Percentiles rank a stretch among this genome's conserved stretches.
phyloP scores from a whole-genome alignment of 2,329 filamentous ascomycete species.

The Diatrype stigma region DNA sequence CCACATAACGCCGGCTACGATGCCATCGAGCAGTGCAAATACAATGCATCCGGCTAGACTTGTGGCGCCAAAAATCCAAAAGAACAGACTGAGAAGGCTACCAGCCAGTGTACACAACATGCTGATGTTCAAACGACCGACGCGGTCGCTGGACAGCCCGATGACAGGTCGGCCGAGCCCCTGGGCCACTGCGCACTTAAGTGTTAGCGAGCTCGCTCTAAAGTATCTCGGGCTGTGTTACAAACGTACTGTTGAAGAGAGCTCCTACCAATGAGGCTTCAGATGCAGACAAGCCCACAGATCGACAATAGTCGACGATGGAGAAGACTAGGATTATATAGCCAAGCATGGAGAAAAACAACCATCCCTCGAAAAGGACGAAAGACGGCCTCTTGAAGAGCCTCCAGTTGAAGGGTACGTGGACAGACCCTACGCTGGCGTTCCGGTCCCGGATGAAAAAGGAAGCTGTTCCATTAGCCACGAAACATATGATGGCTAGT shows the following conservation, averaged over 20 bases:
- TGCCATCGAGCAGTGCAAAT: slow-evolving; percentile 63
- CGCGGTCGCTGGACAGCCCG: slow-evolving; percentile 65
- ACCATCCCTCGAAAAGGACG: slow-evolving; percentile 61
- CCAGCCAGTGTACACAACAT: slow-evolving; percentile 59
- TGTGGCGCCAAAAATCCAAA: slow-evolving; percentile 69
- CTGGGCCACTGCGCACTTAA: slow-evolving; percentile 42
- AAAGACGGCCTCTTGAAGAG: slow-evolving; percentile 62
- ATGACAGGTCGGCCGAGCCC: slow-evolving; percentile 67
- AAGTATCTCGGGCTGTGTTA: slow-evolving; percentile 15
- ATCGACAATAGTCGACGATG: slow-evolving; percentile 67
- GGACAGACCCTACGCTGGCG: slow-evolving; percentile 62
- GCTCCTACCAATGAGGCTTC: slow-evolving; percentile 71
- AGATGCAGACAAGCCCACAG: slow-evolving; percentile 60
- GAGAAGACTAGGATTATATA: slow-evolving; percentile 77
- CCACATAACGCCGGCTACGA: slow-evolving; percentile 69
- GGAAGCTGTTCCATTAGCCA: slow-evolving; percentile 52
- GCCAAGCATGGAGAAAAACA: slow-evolving; percentile 66
- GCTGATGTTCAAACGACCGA: slow-evolving; percentile 72
- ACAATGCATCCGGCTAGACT: slow-evolving; percentile 64
- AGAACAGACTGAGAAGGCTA: slow-evolving; percentile 61
- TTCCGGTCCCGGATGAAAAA: slow-evolving; percentile 68
- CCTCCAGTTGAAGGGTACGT: slow-evolving; percentile 60
- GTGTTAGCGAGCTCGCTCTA: background rate
- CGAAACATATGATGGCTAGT: slow-evolving; percentile 40
- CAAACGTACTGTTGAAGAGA: slow-evolving; percentile 58